These are phyloP conservation scores for Capsicum rhomboideum DNA, from an alignment of 257 asterid species.

Conservation along the genomic window DNA sequence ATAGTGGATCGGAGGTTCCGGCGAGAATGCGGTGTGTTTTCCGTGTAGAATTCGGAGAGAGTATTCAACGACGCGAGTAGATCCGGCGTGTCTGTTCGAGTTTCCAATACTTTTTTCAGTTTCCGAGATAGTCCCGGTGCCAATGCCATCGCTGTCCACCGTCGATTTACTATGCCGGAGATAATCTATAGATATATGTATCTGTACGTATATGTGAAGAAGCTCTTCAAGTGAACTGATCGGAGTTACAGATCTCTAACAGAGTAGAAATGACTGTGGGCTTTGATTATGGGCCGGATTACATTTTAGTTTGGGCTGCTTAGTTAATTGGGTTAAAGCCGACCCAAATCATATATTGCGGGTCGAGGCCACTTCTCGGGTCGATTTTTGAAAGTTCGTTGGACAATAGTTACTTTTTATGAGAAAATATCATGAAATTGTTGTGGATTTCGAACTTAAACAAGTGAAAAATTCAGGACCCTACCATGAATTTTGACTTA, in stretches of 20 bases:
- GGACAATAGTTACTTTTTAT: too few species aligned
- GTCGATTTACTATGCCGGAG: neutral
- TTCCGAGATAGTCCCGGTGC: conserved; percentile 99
- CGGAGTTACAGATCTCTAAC: neutral
- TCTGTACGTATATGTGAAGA: neutral
- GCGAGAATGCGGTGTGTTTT: conserved; percentile 71
- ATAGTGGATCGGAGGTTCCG: conserved; percentile 94
- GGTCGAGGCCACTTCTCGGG: too few species aligned
- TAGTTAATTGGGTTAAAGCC: neutral
- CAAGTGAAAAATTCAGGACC: too few species aligned
- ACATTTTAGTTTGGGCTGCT: neutral
- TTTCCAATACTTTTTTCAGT: conserved; percentile 96
- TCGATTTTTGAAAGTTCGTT: too few species aligned
- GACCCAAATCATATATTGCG: too few species aligned
- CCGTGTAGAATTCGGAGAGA: conserved; percentile 71
- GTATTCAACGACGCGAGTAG: conserved; percentile 84
- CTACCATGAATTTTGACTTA: too few species aligned
- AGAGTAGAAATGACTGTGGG: neutral
- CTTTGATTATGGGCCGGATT: neutral
- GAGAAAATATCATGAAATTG: too few species aligned
- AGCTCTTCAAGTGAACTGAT: neutral
- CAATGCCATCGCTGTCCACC: conserved; percentile 57
- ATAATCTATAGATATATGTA: neutral
- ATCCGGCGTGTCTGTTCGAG: conserved; percentile 85
- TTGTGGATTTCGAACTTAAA: too few species aligned